A percentile compares a stretch with the other conserved stretches of the same genome.
Evolutionary conservation across 495 filamentous ascomycete species (phyloP).

Genomic region (Hypoxylon crocopeplum): DNA sequence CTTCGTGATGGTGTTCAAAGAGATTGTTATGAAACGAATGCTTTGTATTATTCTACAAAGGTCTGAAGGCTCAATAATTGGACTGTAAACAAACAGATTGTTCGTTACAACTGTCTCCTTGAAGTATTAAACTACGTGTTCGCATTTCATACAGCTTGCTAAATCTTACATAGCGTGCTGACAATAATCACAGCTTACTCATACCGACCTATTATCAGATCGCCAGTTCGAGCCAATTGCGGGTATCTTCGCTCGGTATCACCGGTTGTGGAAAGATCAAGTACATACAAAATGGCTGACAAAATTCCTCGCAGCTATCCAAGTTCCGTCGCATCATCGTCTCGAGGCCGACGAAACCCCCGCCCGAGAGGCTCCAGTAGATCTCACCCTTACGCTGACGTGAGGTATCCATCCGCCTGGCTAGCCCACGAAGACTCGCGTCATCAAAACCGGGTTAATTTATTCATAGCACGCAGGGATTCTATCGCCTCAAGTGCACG

Average conservation of each 20-base stretch:
- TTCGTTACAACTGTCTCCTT: no score
- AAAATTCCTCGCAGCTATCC: neutral
- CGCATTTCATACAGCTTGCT: neutral
- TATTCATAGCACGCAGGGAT: slow-evolving; percentile 6
- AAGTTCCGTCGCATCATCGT: no score
- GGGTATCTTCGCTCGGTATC: neutral
- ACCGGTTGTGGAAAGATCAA: neutral
- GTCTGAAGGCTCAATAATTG: neutral
- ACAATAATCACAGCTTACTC: neutral
- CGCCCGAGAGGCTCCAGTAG: neutral
- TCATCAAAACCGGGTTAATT: slow-evolving; percentile 1
- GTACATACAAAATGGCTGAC: slow-evolving; percentile 12
- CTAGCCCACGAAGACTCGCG: neutral
- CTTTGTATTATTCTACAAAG: neutral
- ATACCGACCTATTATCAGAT: neutral
- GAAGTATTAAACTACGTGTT: no score
- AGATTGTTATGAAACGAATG: neutral
- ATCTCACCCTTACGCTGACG: slow-evolving; percentile 3
- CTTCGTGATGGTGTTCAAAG: no score
- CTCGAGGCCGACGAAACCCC: neutral
- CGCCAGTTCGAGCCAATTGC: neutral
- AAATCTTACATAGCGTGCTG: neutral
- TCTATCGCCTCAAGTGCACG: neutral
- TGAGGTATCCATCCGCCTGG: no score
- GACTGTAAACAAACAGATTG: neutral